phyloP scores from a whole-genome alignment of 1,139 yeast genomes.

The Yamadazyma diospyri region DNA sequence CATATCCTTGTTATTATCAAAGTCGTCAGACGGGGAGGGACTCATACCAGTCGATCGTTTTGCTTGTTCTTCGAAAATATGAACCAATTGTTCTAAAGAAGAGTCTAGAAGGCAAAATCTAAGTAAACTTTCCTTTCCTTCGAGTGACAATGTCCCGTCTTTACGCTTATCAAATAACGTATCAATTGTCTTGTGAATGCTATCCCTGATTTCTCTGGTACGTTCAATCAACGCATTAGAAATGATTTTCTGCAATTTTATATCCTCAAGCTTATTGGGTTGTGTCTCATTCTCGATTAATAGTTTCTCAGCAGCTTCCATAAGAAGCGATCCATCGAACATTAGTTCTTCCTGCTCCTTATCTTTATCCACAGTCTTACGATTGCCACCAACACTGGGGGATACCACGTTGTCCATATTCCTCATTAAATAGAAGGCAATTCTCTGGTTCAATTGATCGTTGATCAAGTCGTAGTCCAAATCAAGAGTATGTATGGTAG shows the following conservation, averaged over 20 bases:
- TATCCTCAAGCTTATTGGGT: slow-evolving; percentile 29
- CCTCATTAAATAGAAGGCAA: slow-evolving; percentile 78
- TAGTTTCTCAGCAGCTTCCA: slow-evolving; percentile 65
- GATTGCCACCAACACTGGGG: slow-evolving; percentile 1
- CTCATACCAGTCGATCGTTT: slow-evolving; percentile 19
- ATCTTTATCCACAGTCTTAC: slow-evolving; percentile 15
- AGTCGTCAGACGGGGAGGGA: slow-evolving; percentile 22
- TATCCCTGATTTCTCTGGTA: slow-evolving; percentile 38
- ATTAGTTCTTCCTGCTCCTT: slow-evolving; percentile 36
- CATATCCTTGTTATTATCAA: not conserved
- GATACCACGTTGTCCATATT: slow-evolving; percentile 58
- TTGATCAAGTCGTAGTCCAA: slow-evolving; percentile 67
- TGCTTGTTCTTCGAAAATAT: slow-evolving; percentile 43
- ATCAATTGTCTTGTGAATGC: slow-evolving; percentile 42
- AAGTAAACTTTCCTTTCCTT: slow-evolving; percentile 42
- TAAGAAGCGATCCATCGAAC: slow-evolving; percentile 49
- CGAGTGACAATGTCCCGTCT: slow-evolving; percentile 36
- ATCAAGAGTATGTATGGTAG: slow-evolving; percentile 65
- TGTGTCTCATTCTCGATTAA: slow-evolving; percentile 37
- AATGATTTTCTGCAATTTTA: slow-evolving; percentile 37
- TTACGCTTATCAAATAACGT: slow-evolving; percentile 35
- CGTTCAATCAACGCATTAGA: slow-evolving; percentile 43
- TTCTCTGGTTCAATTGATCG: slow-evolving; percentile 69
- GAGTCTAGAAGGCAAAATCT: slow-evolving; percentile 44
- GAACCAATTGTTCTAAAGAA: slow-evolving; percentile 41